Conservation (phyloP, 768 basidiomycete species). For the Kwoniella bestiolae region DNA sequence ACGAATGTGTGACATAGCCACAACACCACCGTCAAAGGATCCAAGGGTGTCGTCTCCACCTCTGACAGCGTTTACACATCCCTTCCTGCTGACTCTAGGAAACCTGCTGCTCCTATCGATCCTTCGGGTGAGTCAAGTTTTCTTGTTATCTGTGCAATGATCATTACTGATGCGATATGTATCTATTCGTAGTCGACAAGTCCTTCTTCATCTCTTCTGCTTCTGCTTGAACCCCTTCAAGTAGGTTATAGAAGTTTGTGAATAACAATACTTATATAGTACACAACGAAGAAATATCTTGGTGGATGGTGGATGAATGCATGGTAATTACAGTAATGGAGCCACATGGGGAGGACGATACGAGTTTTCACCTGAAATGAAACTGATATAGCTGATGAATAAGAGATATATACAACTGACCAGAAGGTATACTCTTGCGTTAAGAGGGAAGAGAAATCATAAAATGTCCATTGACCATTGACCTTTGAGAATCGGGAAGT, state of each 20-base stretch:
- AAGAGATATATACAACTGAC: neutral
- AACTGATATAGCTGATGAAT: no score
- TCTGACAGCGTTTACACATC: conserved; percentile 68
- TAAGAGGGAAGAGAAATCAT: no score
- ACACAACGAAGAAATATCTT: neutral
- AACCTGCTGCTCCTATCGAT: conserved; percentile 85
- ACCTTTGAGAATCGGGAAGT: neutral
- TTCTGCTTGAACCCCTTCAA: conserved; percentile 42
- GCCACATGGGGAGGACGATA: neutral
- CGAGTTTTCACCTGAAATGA: neutral
- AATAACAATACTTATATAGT: neutral
- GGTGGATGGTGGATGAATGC: conserved; percentile 3
- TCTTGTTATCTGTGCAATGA: neutral
- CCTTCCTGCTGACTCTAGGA: conserved; percentile 78
- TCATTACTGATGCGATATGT: neutral
- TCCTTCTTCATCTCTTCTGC: conserved; percentile 58
- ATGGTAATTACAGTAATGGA: neutral
- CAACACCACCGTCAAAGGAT: conserved; percentile 77
- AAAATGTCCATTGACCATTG: no score
- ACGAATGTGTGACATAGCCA: no score
- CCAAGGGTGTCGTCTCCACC: conserved; percentile 69
- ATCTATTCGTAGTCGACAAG: conserved; percentile 51
- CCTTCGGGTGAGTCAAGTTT: conserved; percentile 70
- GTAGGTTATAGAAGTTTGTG: conserved; percentile 12
- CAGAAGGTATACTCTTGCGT: no score